Conservation (phyloP, 768 basidiomycete species). For the Panaeolus cyanescens region DNA sequence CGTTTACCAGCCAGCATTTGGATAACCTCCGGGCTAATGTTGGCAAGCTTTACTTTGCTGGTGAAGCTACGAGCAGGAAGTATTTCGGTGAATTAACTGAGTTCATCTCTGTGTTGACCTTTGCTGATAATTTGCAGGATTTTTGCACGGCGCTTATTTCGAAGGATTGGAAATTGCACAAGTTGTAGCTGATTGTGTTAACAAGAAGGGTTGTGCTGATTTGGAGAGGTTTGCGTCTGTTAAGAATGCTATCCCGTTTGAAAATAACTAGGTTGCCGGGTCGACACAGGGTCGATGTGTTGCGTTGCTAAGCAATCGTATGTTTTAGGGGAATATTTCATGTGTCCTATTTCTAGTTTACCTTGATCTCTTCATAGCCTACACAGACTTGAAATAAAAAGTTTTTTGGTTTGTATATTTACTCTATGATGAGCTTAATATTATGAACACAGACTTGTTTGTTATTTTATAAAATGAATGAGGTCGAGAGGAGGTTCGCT, state of each 20-base stretch:
- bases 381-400: too few species aligned
- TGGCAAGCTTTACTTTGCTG: slow-evolving; percentile 59
- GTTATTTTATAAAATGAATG: too few species aligned
- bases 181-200: slow-evolving; percentile 43
- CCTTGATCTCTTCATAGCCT: too few species aligned
- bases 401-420: too few species aligned
- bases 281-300: not conserved
- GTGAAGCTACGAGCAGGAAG: slow-evolving; percentile 58
- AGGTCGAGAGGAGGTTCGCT: too few species aligned
- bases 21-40: slow-evolving; percentile 59
- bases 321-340: too few species aligned
- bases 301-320: not conserved
- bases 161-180: slow-evolving; percentile 46
- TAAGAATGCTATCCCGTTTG: slow-evolving; percentile 11
- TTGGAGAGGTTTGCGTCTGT: slow-evolving; percentile 16
- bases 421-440: too few species aligned
- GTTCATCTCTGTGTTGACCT: not conserved
- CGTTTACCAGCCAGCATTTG: slow-evolving; percentile 55
- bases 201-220: slow-evolving; percentile 15
- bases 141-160: slow-evolving; percentile 57
- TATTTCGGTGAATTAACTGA: slow-evolving; percentile 51
- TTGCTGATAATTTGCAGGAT: slow-evolving; percentile 32
- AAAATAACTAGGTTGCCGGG: not conserved
- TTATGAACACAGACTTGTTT: too few species aligned
- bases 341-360: too few species aligned